A percentile compares a stretch with the other conserved stretches of the same genome.
These are phyloP conservation scores for Mortierella sp. DNA, from an alignment of 371 early-diverging fungal species.

Conservation along the genomic window DNA sequence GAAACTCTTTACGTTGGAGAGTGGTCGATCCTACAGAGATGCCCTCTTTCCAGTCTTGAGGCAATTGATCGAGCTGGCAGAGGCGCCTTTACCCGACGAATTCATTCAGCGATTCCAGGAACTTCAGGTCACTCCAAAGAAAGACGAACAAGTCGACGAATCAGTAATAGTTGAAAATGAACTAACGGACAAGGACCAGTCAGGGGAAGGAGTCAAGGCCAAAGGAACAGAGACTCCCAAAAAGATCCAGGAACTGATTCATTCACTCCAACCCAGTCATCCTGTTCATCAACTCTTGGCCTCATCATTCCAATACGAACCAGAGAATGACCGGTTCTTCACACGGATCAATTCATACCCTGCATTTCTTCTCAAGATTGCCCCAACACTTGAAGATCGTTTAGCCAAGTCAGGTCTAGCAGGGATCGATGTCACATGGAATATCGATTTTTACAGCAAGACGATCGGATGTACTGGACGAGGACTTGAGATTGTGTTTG, in stretches of 20 bases:
- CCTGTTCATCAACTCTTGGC: slow-evolving; percentile 23
- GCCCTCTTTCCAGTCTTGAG: slow-evolving; percentile 27
- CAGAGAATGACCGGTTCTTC: slow-evolving; percentile 8
- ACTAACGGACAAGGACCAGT: not conserved
- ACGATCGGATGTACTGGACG: slow-evolving; percentile 15
- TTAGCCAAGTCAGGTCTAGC: slow-evolving; percentile 27
- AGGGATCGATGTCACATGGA: slow-evolving; percentile 24
- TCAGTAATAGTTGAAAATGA: not conserved
- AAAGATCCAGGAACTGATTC: not conserved
- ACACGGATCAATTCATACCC: slow-evolving; percentile 43
- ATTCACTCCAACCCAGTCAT: slow-evolving; percentile 13
- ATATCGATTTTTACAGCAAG: slow-evolving; percentile 32
- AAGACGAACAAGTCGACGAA: not conserved
- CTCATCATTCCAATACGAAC: too few relatives aligned
- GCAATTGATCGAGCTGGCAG: slow-evolving; percentile 9
- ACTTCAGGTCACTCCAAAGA: not conserved
- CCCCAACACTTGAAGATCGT: slow-evolving; percentile 32
- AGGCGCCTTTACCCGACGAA: slow-evolving; percentile 11
- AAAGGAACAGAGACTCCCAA: not conserved
- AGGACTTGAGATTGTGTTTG: slow-evolving; percentile 35
- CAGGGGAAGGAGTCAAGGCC: too few relatives aligned
- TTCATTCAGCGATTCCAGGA: slow-evolving; percentile 4
- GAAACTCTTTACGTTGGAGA: slow-evolving; percentile 23
- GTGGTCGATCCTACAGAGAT: slow-evolving; percentile 22
- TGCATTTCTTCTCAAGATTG: slow-evolving; percentile 30